Conservation (phyloP, 2,329 filamentous ascomycete genomes). For the Penicillium sp. region DNA sequence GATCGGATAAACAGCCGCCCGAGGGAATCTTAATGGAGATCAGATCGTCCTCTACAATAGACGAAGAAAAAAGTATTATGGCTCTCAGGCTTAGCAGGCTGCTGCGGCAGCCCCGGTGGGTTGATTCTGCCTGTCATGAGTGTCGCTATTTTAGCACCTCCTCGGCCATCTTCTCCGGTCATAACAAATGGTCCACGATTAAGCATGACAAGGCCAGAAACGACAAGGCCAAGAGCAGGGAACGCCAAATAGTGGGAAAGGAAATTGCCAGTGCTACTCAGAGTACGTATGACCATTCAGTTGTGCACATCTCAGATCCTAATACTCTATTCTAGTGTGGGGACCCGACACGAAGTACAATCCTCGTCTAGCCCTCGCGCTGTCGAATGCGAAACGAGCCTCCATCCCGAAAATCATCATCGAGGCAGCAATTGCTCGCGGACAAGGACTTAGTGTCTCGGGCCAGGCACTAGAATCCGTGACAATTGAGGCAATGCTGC, state of each 20-base stretch:
- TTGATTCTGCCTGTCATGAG: slow-evolving; percentile 16
- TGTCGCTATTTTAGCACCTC: slow-evolving; percentile 52
- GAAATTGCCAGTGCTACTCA: slow-evolving; percentile 74
- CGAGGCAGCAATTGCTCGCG: slow-evolving; percentile 80
- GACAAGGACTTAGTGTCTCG: slow-evolving; percentile 74
- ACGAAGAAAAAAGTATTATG: slow-evolving; percentile 22
- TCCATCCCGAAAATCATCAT: slow-evolving; percentile 82
- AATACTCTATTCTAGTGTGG: slow-evolving; percentile 55
- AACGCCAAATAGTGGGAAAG: slow-evolving; percentile 66
- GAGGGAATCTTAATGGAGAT: not conserved
- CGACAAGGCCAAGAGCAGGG: slow-evolving; percentile 70
- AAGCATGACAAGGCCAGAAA: slow-evolving; percentile 89
- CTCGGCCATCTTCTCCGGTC: slow-evolving; percentile 58
- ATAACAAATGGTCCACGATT: slow-evolving; percentile 96
- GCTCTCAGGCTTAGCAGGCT: slow-evolving; percentile 25
- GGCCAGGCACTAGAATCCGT: slow-evolving; percentile 75
- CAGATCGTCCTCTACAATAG: not conserved
- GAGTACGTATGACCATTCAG: slow-evolving; percentile 48
- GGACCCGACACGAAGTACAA: slow-evolving; percentile 73
- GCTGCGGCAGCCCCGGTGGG: slow-evolving; percentile 14
- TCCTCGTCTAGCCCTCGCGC: slow-evolving; percentile 68
- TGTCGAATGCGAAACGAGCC: slow-evolving; percentile 77
- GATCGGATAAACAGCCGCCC: slow-evolving; percentile 31
- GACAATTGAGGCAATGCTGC: slow-evolving; percentile 77
- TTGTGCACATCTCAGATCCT: slow-evolving; percentile 6